Base-by-base conservation (phyloP, 2,329 filamentous ascomycete species). In the Colletotrichum lini region DNA sequence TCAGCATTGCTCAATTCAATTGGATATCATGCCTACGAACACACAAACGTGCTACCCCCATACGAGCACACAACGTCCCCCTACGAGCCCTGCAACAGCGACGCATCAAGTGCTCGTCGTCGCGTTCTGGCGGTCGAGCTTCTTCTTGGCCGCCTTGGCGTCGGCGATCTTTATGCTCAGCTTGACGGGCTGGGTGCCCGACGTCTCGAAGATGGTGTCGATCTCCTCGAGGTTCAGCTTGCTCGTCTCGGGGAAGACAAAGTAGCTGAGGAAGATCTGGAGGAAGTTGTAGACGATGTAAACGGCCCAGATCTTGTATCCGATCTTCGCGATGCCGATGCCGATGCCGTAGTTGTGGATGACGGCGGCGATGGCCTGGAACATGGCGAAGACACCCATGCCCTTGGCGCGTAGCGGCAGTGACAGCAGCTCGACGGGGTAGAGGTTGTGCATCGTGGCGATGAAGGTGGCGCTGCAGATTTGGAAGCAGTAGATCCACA, bases 201-300 rank as follows among this genome's bases (percentile, higher is more conserved):
- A 35, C 3, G 72, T 73, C 62, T 73, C 72, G 70, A 91, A 90
- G 66, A 90, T 88, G 53, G 84, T 85, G 73, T 89, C 87, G 61
- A 89, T 89, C 78, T 90, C 87, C 76, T 90, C 87, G 53, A 89
- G 80, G 26, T 81, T 84, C 45, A 87, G 76, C 23, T 80, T 81
- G 54, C 83, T 83, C 13, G 86, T 88, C 76, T 88, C 87, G 0
- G 86, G 86, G 75, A 88, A 89, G 72, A 86, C 79, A 63, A 87
- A 87, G 73, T 85, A 88, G 0, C 80, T 80, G 9, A 82, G 74
- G 3, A 82, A 74, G n/a, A 87, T 77, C 75, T 86, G 85, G n/a
- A 84, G 57, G 3, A 77, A 76, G 75, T 87, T 87, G 75, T 87
- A 87, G 38, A 79, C 82, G 50, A 87, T 84, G 66, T 87, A 88